Evolutionary conservation across 768 basidiomycete genomes (phyloP).

Genomic region (Lactarius hatsudake): DNA sequence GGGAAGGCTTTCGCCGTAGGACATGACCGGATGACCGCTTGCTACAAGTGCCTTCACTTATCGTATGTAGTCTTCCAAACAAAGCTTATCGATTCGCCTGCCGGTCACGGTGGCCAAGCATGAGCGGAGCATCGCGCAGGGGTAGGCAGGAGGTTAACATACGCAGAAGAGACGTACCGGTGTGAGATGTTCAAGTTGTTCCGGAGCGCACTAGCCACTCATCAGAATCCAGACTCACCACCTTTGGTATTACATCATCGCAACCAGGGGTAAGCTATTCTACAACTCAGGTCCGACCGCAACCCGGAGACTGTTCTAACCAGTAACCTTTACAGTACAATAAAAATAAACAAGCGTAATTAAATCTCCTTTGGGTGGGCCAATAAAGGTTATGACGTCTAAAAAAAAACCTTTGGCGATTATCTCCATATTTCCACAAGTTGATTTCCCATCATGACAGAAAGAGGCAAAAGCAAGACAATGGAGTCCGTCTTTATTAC

Average conservation of each 20-base stretch:
- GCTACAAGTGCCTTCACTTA: constrained; percentile 1
- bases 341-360: neutral
- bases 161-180: constrained; percentile 14
- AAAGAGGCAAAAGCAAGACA: neutral
- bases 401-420: neutral
- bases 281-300: neutral
- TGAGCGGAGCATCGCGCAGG: constrained; percentile 13
- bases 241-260: constrained; percentile 11
- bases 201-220: neutral
- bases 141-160: neutral
- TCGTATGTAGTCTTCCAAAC: constrained; percentile 11
- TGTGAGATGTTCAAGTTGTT: neutral
- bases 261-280: neutral
- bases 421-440: neutral
- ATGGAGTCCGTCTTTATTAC: neutral
- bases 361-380: neutral
- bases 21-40: constrained; percentile 19
- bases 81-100: constrained; percentile 2
- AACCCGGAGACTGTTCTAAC: neutral
- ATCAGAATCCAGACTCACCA: neutral
- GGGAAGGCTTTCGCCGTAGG: constrained; percentile 29
- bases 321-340: neutral
- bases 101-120: neutral
- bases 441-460: neutral
- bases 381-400: neutral